phyloP scores from a whole-genome alignment of 2,329 filamentous ascomycete species.

The Colletotrichum shisoi region DNA sequence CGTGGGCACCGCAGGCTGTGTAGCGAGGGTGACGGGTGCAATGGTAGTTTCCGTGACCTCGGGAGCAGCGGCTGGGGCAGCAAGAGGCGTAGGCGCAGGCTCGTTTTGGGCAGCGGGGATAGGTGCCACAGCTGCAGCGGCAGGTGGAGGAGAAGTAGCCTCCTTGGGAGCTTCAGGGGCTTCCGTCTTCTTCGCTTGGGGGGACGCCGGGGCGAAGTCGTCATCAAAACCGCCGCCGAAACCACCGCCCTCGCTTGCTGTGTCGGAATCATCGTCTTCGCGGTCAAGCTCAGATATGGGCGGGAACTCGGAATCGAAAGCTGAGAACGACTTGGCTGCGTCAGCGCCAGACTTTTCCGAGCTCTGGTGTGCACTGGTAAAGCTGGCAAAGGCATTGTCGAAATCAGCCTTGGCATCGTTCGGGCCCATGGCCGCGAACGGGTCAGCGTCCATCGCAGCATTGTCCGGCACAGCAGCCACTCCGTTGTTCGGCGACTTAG shows the following conservation, averaged over 20 bases:
- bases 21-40: constrained; percentile 42
- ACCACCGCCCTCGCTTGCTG: constrained; percentile 77
- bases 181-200: constrained; percentile 49
- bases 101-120: not conserved
- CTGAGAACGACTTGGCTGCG: constrained; percentile 56
- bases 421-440: constrained; percentile 63
- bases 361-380: constrained; percentile 63
- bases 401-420: constrained; percentile 80
- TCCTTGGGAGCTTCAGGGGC: constrained; percentile 40
- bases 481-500: constrained; percentile 37
- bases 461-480: constrained; percentile 28
- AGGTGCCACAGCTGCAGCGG: constrained; percentile 47
- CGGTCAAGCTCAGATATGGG: constrained; percentile 87
- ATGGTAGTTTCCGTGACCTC: constrained; percentile 3
- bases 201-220: constrained; percentile 78
- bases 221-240: constrained; percentile 95
- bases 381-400: constrained; percentile 83
- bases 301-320: constrained; percentile 82
- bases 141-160: constrained; percentile 35
- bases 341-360: constrained; percentile 55
- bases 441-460: constrained; percentile 49
- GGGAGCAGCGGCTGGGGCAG: constrained; percentile 47
- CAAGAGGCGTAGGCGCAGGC: constrained; percentile 26
- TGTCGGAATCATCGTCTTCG: constrained; percentile 75
- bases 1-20: constrained; percentile 41